Percentiles rank a stretch among this genome's conserved stretches.
Evolutionary conservation across 805 yeast genomes (phyloP).

Genomic region (Starmerella floris): DNA sequence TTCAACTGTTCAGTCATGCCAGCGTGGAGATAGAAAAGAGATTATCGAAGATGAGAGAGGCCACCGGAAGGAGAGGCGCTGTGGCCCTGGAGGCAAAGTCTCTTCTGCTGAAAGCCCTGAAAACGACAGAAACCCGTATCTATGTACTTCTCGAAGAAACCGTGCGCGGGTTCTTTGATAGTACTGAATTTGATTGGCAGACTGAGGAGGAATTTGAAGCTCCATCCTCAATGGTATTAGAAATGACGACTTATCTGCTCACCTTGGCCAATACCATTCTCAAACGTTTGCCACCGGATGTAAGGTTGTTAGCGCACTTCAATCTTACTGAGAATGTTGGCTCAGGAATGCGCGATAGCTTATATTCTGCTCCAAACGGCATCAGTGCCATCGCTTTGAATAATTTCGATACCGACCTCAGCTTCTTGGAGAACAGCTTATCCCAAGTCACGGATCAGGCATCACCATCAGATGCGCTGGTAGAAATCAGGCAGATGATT

Average conservation of each 20-base stretch:
- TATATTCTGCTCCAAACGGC: slow-evolving; percentile 36
- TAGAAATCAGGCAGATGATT: slow-evolving; percentile 68
- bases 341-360: slow-evolving; percentile 49
- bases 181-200: slow-evolving; percentile 78
- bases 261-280: slow-evolving; percentile 77
- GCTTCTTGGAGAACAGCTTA: slow-evolving; percentile 51
- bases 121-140: slow-evolving; percentile 63
- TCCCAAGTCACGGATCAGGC: slow-evolving; percentile 24
- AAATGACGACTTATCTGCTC: slow-evolving; percentile 72
- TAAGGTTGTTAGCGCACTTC: slow-evolving; percentile 66
- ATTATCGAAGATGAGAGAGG: slow-evolving; percentile 29
- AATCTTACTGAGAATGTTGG: slow-evolving; percentile 80
- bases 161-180: slow-evolving; percentile 64
- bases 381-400: slow-evolving; percentile 48
- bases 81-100: slow-evolving; percentile 40
- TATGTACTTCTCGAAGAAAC: slow-evolving; percentile 72
- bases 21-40: slow-evolving; percentile 45
- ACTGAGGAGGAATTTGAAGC: slow-evolving; percentile 35
- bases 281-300: slow-evolving; percentile 62
- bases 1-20: slow-evolving; percentile 74
- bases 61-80: slow-evolving; percentile 29
- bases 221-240: slow-evolving; percentile 64
- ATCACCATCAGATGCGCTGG: slow-evolving; percentile 52
- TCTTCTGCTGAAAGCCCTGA: slow-evolving; percentile 45
- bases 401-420: slow-evolving; percentile 69